Evolutionary conservation across 345 rosid species (phyloP).

Genomic region (Aethionema arabicum): DNA sequence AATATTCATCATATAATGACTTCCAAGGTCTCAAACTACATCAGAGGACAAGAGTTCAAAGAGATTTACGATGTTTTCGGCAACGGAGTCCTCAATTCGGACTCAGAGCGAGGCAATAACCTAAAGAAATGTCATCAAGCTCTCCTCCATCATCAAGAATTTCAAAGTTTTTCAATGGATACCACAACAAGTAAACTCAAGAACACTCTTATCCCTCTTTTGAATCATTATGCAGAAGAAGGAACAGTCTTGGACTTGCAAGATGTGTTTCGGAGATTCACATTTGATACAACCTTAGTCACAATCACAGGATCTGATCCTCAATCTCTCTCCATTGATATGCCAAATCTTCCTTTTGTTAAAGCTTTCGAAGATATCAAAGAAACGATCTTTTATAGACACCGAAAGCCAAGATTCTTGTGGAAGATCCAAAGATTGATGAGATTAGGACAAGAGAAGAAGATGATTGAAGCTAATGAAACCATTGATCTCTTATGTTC

Average conservation of each 20-base stretch:
- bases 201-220: slow-evolving; percentile 27
- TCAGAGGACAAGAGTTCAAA: slow-evolving; percentile 36
- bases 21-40: slow-evolving; percentile 35
- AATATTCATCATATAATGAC: slow-evolving; percentile 38
- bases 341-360: slow-evolving; percentile 30
- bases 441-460: slow-evolving; percentile 42
- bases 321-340: slow-evolving; percentile 31
- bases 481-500: slow-evolving; percentile 23
- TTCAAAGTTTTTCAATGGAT: slow-evolving; percentile 14
- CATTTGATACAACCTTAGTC: slow-evolving; percentile 41
- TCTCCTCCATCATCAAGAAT: slow-evolving; percentile 1
- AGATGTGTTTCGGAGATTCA: slow-evolving; percentile 43
- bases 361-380: slow-evolving; percentile 33
- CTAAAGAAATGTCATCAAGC: slow-evolving; percentile 24
- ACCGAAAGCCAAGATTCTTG: slow-evolving; percentile 21
- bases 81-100: slow-evolving; percentile 33
- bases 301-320: slow-evolving; percentile 44
- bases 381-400: slow-evolving; percentile 28
- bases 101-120: slow-evolving; percentile 23
- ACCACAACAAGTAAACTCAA: slow-evolving; percentile 14
- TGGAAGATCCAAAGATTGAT: slow-evolving; percentile 45
- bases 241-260: slow-evolving; percentile 32
- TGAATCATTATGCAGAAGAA: slow-evolving; percentile 24
- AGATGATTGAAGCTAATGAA: slow-evolving; percentile 31
- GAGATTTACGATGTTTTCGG: slow-evolving; percentile 33